phyloP scores from a whole-genome alignment of 441 rosid genomes.

The Populus hybrid region DNA sequence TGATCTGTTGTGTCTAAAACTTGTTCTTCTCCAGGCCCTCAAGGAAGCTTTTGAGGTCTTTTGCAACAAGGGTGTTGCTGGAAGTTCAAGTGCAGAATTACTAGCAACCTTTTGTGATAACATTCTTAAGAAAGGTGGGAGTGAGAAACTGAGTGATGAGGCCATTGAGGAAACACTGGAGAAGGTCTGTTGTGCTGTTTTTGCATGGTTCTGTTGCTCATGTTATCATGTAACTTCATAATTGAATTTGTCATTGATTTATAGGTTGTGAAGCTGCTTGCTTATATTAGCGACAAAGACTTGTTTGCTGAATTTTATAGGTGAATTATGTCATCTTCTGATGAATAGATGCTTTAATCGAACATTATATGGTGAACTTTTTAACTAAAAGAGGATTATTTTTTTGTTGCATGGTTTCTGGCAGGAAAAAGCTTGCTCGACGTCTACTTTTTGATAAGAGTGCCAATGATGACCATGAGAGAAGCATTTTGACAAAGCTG shows the following conservation, averaged over 20 bases:
- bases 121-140: slow-evolving; percentile 94
- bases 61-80: slow-evolving; percentile 88
- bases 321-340: slow-evolving; percentile 19
- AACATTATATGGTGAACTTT: not conserved
- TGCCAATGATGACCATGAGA: slow-evolving; percentile 95
- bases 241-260: slow-evolving; percentile 15
- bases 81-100: slow-evolving; percentile 93
- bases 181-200: slow-evolving; percentile 47
- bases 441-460: slow-evolving; percentile 92
- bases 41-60: slow-evolving; percentile 97
- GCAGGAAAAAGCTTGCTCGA: slow-evolving; percentile 88
- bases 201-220: not conserved
- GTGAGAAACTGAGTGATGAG: slow-evolving; percentile 93
- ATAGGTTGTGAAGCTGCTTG: slow-evolving; percentile 83
- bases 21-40: slow-evolving; percentile 52
- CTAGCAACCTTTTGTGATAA: slow-evolving; percentile 93
- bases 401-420: slow-evolving; percentile 11
- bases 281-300: slow-evolving; percentile 89
- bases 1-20: slow-evolving; percentile 12
- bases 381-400: not conserved
- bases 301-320: slow-evolving; percentile 92
- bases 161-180: slow-evolving; percentile 95
- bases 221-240: not conserved
- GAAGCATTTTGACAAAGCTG: slow-evolving; percentile 88
- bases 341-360: not conserved